These are phyloP conservation scores for Colletotrichum paranaense DNA, from an alignment of 2,329 filamentous ascomycete species.

Conservation along the genomic window DNA sequence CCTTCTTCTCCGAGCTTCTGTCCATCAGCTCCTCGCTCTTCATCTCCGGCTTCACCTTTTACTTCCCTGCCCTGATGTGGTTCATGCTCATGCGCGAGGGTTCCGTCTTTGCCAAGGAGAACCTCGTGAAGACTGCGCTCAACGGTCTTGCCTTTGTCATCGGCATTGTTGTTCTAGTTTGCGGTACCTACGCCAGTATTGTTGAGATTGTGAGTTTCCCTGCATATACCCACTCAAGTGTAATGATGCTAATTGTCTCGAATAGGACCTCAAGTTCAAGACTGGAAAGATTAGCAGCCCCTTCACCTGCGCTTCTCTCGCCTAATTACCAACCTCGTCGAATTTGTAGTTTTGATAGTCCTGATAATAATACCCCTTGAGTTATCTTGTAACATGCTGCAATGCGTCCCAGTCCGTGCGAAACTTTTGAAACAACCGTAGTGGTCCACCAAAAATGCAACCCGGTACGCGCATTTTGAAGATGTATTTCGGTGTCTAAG, in stretches of 20 bases:
- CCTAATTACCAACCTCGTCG: neutral
- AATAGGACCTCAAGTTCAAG: slow-evolving; percentile 31
- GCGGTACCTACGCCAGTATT: slow-evolving; percentile 46
- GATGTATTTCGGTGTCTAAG: too few species aligned
- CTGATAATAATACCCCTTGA: slow-evolving; percentile 25
- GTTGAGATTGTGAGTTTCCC: slow-evolving; percentile 34
- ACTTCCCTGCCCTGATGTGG: slow-evolving; percentile 56
- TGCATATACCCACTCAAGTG: too few species aligned
- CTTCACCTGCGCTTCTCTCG: slow-evolving; percentile 33
- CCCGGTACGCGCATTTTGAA: too few species aligned
- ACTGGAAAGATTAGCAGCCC: slow-evolving; percentile 34
- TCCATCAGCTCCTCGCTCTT: slow-evolving; percentile 62
- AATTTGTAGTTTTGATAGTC: slow-evolving; percentile 1
- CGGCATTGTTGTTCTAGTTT: slow-evolving; percentile 46
- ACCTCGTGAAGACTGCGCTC: slow-evolving; percentile 40
- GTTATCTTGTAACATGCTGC: neutral
- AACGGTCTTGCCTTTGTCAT: slow-evolving; percentile 45
- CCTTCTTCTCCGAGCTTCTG: slow-evolving; percentile 78
- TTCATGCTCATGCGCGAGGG: slow-evolving; percentile 52
- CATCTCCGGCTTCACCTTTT: slow-evolving; percentile 55
- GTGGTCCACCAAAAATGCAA: too few species aligned
- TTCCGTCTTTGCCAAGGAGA: slow-evolving; percentile 43
- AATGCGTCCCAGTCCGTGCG: neutral
- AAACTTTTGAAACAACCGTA: neutral
- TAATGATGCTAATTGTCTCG: neutral